Percentiles rank a stretch among this genome's conserved stretches.
Evolutionary conservation across 2,329 filamentous ascomycete genomes (phyloP).

Genomic region (Zelopaecilomyces penicillatus): DNA sequence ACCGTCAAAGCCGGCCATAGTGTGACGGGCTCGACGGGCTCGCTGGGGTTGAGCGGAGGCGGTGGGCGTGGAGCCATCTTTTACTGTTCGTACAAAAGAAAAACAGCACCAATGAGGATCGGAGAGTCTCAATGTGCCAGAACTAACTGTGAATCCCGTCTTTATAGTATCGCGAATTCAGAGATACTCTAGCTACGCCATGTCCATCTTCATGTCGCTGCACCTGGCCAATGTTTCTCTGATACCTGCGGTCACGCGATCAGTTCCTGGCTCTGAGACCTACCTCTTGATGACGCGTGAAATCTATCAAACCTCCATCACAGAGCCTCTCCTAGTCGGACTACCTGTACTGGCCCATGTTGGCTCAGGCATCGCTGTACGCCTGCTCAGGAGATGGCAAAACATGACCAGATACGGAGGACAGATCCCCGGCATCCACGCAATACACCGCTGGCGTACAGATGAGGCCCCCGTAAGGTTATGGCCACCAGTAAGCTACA

Average conservation of each 20-base stretch:
- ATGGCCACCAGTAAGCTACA: constrained; percentile 67
- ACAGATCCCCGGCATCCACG: constrained; percentile 45
- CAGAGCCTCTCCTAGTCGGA: constrained; percentile 72
- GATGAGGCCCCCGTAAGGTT: constrained; percentile 21
- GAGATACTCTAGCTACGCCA: constrained; percentile 82
- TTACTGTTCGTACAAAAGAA: constrained; percentile 50
- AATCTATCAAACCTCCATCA: constrained; percentile 76
- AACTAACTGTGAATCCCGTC: neutral
- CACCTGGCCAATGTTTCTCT: constrained; percentile 77
- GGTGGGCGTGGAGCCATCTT: constrained; percentile 60
- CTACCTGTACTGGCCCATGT: constrained; percentile 70
- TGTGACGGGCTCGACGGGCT: constrained; percentile 32
- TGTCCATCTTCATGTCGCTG: constrained; percentile 64
- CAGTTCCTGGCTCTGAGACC: constrained; percentile 66
- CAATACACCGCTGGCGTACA: constrained; percentile 24
- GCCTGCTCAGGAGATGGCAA: constrained; percentile 64
- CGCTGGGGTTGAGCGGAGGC: constrained; percentile 50
- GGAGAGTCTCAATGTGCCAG: too few relatives aligned
- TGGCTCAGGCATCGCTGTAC: constrained; percentile 65
- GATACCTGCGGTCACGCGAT: constrained; percentile 66
- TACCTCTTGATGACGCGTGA: constrained; percentile 88
- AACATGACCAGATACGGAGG: constrained; percentile 70
- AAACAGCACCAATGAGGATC: too few relatives aligned
- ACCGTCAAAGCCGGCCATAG: constrained; percentile 18
- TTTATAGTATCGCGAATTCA: constrained; percentile 54